phyloP scores from a whole-genome alignment of 768 basidiomycete species.

The Austroboletus eburneus region DNA sequence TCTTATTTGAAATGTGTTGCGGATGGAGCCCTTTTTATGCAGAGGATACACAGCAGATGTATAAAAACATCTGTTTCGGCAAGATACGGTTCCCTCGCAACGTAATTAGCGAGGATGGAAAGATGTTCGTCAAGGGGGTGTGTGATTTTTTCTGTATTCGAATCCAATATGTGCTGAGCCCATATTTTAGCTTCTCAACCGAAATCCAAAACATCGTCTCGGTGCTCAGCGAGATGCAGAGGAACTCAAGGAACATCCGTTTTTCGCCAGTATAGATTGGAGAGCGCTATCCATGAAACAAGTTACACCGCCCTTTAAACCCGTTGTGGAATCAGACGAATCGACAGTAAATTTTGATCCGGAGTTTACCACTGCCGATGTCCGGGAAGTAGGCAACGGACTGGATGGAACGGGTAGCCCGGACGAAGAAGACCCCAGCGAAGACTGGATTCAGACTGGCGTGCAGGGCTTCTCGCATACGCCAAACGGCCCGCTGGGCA shows the following conservation, averaged over 20 bases:
- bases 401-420: conserved; percentile 42
- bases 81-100: conserved; percentile 98
- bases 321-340: conserved; percentile 96
- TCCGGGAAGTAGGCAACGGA: conserved; percentile 63
- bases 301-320: conserved; percentile 96
- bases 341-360: conserved; percentile 98
- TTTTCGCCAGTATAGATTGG: conserved; percentile 94
- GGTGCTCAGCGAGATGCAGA: conserved; percentile 87
- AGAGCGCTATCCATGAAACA: conserved; percentile 78
- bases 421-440: conserved; percentile 66
- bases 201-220: conserved; percentile 96
- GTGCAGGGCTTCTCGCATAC: conserved; percentile 41
- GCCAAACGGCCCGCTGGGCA: conserved; percentile 76
- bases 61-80: conserved; percentile 97
- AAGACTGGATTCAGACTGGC: conserved; percentile 45
- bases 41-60: conserved; percentile 99
- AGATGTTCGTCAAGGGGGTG: conserved; percentile 98
- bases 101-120: conserved; percentile 96
- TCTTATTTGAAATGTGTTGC: conserved; percentile 99
- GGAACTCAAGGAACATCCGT: conserved; percentile 94
- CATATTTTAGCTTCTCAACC: conserved; percentile 77
- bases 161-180: conserved; percentile 11
- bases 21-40: conserved; percentile 99
- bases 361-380: conserved; percentile 92
- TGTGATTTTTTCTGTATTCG: conserved; percentile 32